Evolutionary conservation across 148 eudicot genomes (phyloP), one percentile per base, ranked within the genome.

Genomic region (Agrostemma githago): DNA sequence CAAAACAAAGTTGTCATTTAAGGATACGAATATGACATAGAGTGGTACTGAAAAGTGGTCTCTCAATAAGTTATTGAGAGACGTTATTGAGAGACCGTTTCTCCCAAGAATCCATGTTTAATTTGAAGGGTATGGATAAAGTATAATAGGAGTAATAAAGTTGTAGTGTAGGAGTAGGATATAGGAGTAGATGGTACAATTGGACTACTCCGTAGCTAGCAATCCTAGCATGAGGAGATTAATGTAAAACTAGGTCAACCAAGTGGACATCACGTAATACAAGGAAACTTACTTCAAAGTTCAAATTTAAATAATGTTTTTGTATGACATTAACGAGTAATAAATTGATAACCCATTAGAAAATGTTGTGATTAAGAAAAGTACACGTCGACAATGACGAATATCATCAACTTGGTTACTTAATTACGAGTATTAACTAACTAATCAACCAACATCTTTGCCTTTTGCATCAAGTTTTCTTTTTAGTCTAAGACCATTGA

Each of bases 361-460:
- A 2, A 10, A 2, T 37, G 26, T 53, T 53, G 40, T 21, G 10
- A 26, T 6, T 15, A 34, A 70, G 17, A 12, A 70, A 70, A 70
- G 2, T 26, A 26, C 26, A 60, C 73, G 79, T 76, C 66, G 37
- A 68, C 73, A 76, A 19, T 76, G 78, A 76, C 78, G 78, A 21
- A 76, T 44, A 17, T 16, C 70, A 48, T 46, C 72, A 68, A 48
- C 59, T 62, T n/a, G 37, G 5, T 56, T 26, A 0, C 1, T 26
- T 26, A 26, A 26, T 26, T 26, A 26, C 1, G 1, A 26, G n/a
- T 48, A 68, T 38, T 14, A 34, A 41, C 39, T 46, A 17, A 67
- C 53, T 10, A 34, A 41, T 53, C 62, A 19, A 67, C 53, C 62
- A 19, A 67, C 53, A 17, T 16, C 19, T 15, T 42, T 75, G 77